Conservation (phyloP, 2,329 filamentous ascomycete genomes). For the Anthostomella pinea region DNA sequence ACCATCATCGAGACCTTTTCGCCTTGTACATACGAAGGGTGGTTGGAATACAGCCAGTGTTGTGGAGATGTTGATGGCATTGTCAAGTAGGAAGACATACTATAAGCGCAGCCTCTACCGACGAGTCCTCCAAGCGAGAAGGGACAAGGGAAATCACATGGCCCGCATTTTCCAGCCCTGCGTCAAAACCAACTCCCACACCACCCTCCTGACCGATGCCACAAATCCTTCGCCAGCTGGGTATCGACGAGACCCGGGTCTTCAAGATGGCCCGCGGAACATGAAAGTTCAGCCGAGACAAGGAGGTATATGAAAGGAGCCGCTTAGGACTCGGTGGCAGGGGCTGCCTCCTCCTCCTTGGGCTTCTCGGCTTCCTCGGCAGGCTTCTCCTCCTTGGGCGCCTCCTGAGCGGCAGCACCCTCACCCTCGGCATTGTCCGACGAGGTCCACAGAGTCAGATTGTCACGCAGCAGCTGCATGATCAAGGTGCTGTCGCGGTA, state of each 20-base stretch:
- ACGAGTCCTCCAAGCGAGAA: conserved; percentile 23
- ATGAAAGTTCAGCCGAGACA: conserved; percentile 36
- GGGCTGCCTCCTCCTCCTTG: conserved; percentile 51
- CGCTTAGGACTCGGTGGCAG: conserved; percentile 54
- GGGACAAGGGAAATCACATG: conserved; percentile 26
- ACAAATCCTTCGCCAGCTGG: conserved; percentile 31
- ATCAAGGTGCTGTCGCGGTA: conserved; percentile 99
- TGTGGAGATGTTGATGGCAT: conserved; percentile 25
- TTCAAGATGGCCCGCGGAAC: conserved; percentile 21
- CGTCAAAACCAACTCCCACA: conserved; percentile 31
- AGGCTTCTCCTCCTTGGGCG: conserved; percentile 56
- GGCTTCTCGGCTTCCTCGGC: conserved; percentile 50
- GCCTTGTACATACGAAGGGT: conserved; percentile 25
- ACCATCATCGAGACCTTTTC: conserved; percentile 26
- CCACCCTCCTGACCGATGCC: conserved; percentile 30
- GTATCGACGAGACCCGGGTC: conserved; percentile 29
- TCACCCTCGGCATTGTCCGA: conserved; percentile 83
- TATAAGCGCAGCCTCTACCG: conserved; percentile 26
- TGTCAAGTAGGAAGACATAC: conserved; percentile 27
- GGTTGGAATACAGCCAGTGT: conserved; percentile 22
- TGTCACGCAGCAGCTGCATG: conserved; percentile 98
- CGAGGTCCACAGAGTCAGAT: conserved; percentile 96
- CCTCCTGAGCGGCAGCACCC: conserved; percentile 54
- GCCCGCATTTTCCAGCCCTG: conserved; percentile 31
- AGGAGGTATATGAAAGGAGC: conserved; percentile 32